These are phyloP conservation scores for Penicillium argentinense DNA, from an alignment of 495 filamentous ascomycete genomes.

Conservation along the genomic window DNA sequence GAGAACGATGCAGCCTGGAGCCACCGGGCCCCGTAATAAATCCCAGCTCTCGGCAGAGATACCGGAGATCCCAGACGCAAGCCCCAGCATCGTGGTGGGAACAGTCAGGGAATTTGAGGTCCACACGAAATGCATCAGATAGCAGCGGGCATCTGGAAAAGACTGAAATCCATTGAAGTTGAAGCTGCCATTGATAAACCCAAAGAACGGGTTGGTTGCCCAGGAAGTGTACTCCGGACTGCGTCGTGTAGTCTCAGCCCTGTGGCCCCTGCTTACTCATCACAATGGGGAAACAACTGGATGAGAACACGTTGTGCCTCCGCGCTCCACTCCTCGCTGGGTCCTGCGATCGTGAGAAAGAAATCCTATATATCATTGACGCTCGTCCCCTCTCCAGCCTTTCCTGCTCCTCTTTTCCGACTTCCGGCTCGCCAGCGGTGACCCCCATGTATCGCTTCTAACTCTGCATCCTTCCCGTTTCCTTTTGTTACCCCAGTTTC, in stretches of 20 bases:
- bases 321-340: slow-evolving; percentile 20
- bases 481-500: slow-evolving; percentile 20
- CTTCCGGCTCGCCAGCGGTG: slow-evolving; percentile 8
- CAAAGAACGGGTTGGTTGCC: too few species aligned
- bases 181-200: too few species aligned
- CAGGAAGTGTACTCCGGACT: too few species aligned
- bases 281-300: slow-evolving; percentile 19
- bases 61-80: slow-evolving; percentile 6
- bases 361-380: slow-evolving; percentile 4
- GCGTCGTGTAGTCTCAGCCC: slow-evolving; percentile 21
- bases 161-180: too few species aligned
- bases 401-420: slow-evolving; percentile 2
- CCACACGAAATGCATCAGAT: too few species aligned
- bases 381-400: slow-evolving; percentile 5
- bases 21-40: slow-evolving; percentile 21
- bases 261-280: slow-evolving; percentile 25
- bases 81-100: too few species aligned
- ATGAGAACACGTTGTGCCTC: slow-evolving; percentile 44
- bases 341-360: slow-evolving; percentile 6
- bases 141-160: too few species aligned
- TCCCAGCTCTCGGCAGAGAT: slow-evolving; percentile 14
- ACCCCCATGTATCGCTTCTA: slow-evolving; percentile 18
- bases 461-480: slow-evolving; percentile 11
- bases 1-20: slow-evolving; percentile 29
- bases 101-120: not conserved